Percentiles rank a stretch among this genome's conserved stretches.
phyloP scores from a whole-genome alignment of 108 stramenopile species.

The Hondaea fermentalgiana region DNA sequence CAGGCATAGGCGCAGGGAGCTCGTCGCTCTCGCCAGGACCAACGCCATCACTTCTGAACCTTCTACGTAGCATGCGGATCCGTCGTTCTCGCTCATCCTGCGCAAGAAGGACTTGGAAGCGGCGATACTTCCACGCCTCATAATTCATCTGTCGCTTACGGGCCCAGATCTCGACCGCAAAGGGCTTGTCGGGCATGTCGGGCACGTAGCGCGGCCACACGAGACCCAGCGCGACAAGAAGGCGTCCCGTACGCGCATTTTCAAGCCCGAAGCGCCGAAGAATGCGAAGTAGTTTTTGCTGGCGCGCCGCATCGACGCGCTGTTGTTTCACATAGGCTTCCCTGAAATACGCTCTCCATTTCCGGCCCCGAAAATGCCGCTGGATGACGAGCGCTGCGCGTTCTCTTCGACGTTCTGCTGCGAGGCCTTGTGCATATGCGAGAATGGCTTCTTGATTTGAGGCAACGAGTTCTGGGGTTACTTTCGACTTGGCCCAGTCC shows the following conservation, averaged over 20 bases:
- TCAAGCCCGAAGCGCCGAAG: background rate
- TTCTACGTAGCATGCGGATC: background rate
- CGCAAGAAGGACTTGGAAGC: background rate
- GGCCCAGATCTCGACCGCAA: background rate
- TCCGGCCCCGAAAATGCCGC: background rate
- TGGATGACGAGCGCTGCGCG: background rate
- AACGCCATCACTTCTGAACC: background rate
- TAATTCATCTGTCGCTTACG: background rate
- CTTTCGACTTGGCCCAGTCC: background rate
- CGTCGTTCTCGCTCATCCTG: background rate
- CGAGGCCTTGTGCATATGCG: background rate
- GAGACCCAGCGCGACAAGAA: background rate
- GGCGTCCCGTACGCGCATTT: background rate
- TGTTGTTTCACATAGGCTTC: background rate
- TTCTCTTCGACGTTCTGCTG: background rate
- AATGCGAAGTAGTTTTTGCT: background rate
- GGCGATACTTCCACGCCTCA: background rate
- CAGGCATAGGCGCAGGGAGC: background rate
- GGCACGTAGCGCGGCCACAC: conserved; percentile 8
- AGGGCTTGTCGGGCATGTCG: conserved; percentile 6
- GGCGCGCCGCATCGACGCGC: background rate
- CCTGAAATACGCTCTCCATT: background rate
- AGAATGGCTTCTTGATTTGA: background rate
- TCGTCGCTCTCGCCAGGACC: background rate
- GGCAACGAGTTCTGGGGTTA: background rate